Percentiles rank a stretch among this genome's conserved stretches.
These are phyloP conservation scores for Stephanodiscus minutulus DNA, from an alignment of 108 stramenopile genomes.

Conservation along the genomic window DNA sequence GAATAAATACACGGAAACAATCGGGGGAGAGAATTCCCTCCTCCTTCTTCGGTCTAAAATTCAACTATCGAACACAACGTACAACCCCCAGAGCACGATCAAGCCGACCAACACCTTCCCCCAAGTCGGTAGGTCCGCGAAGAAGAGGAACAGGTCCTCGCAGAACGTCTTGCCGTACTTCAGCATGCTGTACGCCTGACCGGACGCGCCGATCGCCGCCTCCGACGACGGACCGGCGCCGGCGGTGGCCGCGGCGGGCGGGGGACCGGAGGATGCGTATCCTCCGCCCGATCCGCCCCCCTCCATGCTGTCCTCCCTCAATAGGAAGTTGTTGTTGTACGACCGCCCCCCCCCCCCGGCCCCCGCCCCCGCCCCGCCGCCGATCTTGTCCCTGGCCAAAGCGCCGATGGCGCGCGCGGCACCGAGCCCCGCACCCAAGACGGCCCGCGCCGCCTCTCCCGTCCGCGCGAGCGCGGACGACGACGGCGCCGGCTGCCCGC, in stretches of 20 bases:
- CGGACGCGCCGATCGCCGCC: background rate
- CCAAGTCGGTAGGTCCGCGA: conserved; percentile 30
- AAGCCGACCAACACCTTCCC: conserved; percentile 27
- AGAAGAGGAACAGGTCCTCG: conserved; percentile 31
- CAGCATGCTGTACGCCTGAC: conserved; percentile 32
- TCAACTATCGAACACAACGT: background rate
- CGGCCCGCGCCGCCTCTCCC: conserved; percentile 3
- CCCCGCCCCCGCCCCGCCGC: conserved; percentile 2
- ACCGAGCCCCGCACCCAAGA: conserved; percentile 1
- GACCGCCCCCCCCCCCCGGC: background rate
- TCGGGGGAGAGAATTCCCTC: too few species aligned
- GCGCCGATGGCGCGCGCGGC: conserved; percentile 20
- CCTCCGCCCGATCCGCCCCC: conserved; percentile 14
- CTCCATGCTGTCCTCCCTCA: conserved; percentile 24
- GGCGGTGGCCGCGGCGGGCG: background rate
- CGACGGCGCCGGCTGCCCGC: conserved; percentile 8
- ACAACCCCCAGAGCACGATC: conserved; percentile 5
- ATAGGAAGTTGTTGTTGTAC: conserved; percentile 33
- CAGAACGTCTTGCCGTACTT: conserved; percentile 44
- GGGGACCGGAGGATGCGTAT: too few species aligned
- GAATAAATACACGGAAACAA: too few species aligned
- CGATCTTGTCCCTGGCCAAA: conserved; percentile 20
- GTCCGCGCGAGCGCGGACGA: conserved; percentile 3
- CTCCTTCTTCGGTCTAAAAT: too few species aligned
- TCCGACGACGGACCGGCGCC: background rate